phyloP scores from a whole-genome alignment of 1,284 basidiomycete species.

The Neotropicomus parvogracilis region DNA sequence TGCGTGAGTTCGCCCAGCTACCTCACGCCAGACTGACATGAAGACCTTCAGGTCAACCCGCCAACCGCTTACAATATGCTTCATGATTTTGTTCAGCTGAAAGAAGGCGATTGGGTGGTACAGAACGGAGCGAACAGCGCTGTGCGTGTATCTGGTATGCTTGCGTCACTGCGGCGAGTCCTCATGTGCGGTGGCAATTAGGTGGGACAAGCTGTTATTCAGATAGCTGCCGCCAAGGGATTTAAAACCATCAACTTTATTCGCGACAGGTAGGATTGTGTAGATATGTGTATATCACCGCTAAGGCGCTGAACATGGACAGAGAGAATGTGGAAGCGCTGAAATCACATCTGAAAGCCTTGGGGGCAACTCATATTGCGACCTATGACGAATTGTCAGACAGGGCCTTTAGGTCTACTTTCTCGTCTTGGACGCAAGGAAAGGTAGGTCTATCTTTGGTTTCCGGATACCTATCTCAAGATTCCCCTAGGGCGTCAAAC shows the following conservation, averaged over 20 bases:
- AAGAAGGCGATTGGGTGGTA: conserved; percentile 69
- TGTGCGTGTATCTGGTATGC: conserved; percentile 35
- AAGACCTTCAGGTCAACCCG: conserved; percentile 65
- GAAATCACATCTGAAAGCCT: conserved; percentile 45
- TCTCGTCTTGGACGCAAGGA: conserved; percentile 59
- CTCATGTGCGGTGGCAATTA: conserved; percentile 29
- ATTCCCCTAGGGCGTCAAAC: conserved; percentile 45
- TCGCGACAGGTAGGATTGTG: conserved; percentile 51
- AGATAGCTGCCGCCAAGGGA: conserved; percentile 67
- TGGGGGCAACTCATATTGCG: conserved; percentile 72
- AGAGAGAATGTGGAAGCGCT: conserved; percentile 55
- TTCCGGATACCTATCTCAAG: neutral
- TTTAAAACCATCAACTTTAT: conserved; percentile 78
- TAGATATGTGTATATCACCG: neutral
- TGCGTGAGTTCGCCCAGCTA: conserved; percentile 18
- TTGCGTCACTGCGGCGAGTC: neutral
- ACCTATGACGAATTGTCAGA: conserved; percentile 70
- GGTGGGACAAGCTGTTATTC: conserved; percentile 79
- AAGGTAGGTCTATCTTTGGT: conserved; percentile 39
- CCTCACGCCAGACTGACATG: neutral
- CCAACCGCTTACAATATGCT: conserved; percentile 82
- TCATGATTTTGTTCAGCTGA: conserved; percentile 59
- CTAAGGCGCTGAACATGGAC: conserved; percentile 1
- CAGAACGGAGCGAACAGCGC: conserved; percentile 87
- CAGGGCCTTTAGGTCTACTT: conserved; percentile 45